Evolutionary conservation across 2,329 filamentous ascomycete species (phyloP), one percentile per base, ranked within the genome.

Genomic region (Colletotrichum euphorbiae): DNA sequence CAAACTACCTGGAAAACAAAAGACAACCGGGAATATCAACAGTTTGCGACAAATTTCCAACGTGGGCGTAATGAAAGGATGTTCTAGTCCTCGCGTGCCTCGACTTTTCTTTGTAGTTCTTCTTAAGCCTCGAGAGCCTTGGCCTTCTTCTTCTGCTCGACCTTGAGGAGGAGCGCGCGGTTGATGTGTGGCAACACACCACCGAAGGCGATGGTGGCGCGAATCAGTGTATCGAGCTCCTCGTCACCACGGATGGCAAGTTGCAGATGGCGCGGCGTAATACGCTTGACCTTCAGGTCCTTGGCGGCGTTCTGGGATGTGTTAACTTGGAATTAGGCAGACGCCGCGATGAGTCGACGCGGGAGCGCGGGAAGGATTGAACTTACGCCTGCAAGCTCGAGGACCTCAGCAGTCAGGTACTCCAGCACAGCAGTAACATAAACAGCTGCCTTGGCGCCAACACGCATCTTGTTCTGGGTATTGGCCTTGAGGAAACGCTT

Each of bases 401-500:
- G 91, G 52, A 99, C 95, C 89, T 99, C 95, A 72, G 95, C 95
- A 69, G 96, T 98, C 74, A 99, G 86, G 80, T 99, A 99, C 85
- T 99, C 96, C 72, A 99, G 92, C 65, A 99, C 96, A 48, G 96
- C 96, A 56, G 96, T 98, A 71, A 98, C 93, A 80, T 99, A 99
- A 76, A 99, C 96, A 73, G 96, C 94, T 72, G 96, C 96, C 87
- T 98, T 98, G 78, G 95, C 96, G 76, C 96, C 96, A 74, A 99
- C 97, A 83, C 96, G 95, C 93, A 98, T 98, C 87, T 98, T 98
- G 85, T 98, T 97, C 80, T 98, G 96, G 56, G 96, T 98, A 85
- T 98, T 98, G 82, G 93, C 94, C 89, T 98, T 98, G 80, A 99
- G 87, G 86, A 98, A 98, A 85, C 96, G 94, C 92, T 99, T 99